Base-by-base conservation (phyloP, 2,329 filamentous ascomycete genomes). In the Xylariomycetidae sp. region DNA sequence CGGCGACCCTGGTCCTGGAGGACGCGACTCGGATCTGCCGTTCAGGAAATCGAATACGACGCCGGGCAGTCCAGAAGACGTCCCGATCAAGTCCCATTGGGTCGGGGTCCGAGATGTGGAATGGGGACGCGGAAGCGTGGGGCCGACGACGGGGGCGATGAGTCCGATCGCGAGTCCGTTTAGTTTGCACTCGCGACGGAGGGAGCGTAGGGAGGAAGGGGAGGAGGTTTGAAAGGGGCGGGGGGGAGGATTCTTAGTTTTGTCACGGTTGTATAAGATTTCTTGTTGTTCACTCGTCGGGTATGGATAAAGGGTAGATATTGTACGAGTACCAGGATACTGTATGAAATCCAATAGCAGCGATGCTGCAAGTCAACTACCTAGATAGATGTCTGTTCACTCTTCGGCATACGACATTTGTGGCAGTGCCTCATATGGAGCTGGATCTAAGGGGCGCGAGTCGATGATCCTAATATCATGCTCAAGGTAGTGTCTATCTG, bases 91-190 rank as follows among this genome's bases (percentile, higher is more conserved):
- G 11, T 28, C 48, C 7, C 39, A 41, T 17, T 52, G 49, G 48
- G 36, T 42, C 3, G 44, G 48, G 10, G 25, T 37, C 14, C 33
- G 33, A 12, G 40, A 50, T 28, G 31, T 45, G 3, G 31, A 49
- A 19, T 50, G 46, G 45, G 27, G 31, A 16, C 29, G 42, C 7
- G 40, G n/a, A 23, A 8, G 44, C 15, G 38, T 44, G 12, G 49
- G 46, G 1, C 44, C 51, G 2, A 43, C 49, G 10, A 51, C 47
- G 3, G 49, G 50, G 2, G 23, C 53, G 5, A 33, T 47, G 33
- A 54, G 50, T 23, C 51, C 51, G 7, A 27, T 53, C n/a, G 32
- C 44, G 2, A 53, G 50, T 31, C 51, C 51, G 2, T 51, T 50
- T 18, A 42, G 41, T 16, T 35, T 33, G 8, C 34, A 44, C 4